Percentiles rank a stretch among this genome's conserved stretches.
Conservation (phyloP, 768 basidiomycete species). For the Auriculariales sp. region DNA sequence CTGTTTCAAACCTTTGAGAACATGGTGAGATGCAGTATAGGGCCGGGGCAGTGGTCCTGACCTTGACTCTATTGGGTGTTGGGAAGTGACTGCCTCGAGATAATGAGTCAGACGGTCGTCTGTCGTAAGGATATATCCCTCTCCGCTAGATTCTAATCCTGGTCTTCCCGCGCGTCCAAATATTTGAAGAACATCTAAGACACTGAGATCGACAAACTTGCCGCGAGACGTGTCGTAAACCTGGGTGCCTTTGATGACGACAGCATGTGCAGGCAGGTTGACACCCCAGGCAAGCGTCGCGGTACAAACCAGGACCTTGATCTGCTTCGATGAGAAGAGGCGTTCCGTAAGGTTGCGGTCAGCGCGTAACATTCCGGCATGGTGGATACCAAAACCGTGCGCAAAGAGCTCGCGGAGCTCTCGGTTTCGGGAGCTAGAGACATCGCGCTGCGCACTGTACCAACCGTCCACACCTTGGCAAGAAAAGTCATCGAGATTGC, state of each 20-base stretch:
- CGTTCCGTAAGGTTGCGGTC: slow-evolving; percentile 93
- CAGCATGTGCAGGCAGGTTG: slow-evolving; percentile 97
- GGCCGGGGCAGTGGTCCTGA: slow-evolving; percentile 20
- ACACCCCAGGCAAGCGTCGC: slow-evolving; percentile 99
- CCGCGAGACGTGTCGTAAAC: slow-evolving; percentile 87
- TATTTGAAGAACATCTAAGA: slow-evolving; percentile 92
- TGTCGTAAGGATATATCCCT: slow-evolving; percentile 93
- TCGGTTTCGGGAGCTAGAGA: slow-evolving; percentile 76
- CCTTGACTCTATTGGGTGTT: slow-evolving; percentile 97
- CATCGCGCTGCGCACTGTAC: slow-evolving; percentile 56
- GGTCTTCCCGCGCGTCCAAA: slow-evolving; percentile 93
- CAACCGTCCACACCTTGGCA: slow-evolving; percentile 72
- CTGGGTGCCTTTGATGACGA: slow-evolving; percentile 95
- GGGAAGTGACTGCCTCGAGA: slow-evolving; percentile 67
- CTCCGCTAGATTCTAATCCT: slow-evolving; percentile 79
- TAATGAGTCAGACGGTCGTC: slow-evolving; percentile 88
- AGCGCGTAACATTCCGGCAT: slow-evolving; percentile 91
- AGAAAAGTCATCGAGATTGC: slow-evolving; percentile 60
- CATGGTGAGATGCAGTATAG: not conserved
- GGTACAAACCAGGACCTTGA: slow-evolving; percentile 97
- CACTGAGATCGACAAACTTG: slow-evolving; percentile 80
- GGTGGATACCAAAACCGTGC: slow-evolving; percentile 89
- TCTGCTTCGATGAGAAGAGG: slow-evolving; percentile 79
- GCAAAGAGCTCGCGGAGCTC: slow-evolving; percentile 95
- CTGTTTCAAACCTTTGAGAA: slow-evolving; percentile 46